Conservation (phyloP, 2,329 filamentous ascomycete genomes). For the Phialemonium atrogriseum region DNA sequence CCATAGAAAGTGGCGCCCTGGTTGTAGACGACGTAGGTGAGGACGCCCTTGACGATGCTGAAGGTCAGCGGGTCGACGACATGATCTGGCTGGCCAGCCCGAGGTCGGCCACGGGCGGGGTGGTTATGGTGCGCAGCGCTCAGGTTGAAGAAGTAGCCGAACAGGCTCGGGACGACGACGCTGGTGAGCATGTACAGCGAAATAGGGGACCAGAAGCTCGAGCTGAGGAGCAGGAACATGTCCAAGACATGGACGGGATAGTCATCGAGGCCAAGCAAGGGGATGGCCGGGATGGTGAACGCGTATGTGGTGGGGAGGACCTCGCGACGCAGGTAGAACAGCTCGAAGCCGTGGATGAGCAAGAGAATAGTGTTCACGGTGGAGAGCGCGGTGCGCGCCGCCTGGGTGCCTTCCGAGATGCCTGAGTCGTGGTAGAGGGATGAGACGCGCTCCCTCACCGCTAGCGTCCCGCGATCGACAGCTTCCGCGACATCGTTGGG, state of each 20-base stretch:
- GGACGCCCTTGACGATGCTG: constrained; percentile 77
- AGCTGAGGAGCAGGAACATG: constrained; percentile 67
- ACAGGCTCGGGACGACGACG: constrained; percentile 58
- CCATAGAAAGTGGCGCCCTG: constrained; percentile 57
- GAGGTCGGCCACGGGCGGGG: constrained; percentile 32
- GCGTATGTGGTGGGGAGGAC: constrained; percentile 65
- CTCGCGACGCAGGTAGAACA: constrained; percentile 58
- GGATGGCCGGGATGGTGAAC: constrained; percentile 61
- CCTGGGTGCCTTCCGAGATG: constrained; percentile 56
- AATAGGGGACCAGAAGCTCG: constrained; percentile 76
- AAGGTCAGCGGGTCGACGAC: constrained; percentile 80
- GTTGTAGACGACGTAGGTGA: constrained; percentile 73
- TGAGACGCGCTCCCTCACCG: constrained; percentile 57
- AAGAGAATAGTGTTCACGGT: constrained; percentile 66
- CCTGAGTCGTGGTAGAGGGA: constrained; percentile 58
- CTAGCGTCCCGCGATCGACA: constrained; percentile 63
- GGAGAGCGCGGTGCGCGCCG: constrained; percentile 61
- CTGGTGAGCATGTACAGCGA: constrained; percentile 69
- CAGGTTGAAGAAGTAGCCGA: constrained; percentile 88
- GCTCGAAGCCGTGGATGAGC: constrained; percentile 60
- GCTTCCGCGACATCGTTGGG: constrained; percentile 69
- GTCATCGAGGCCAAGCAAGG: constrained; percentile 44
- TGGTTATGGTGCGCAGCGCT: constrained; percentile 40
- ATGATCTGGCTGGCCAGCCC: constrained; percentile 37
- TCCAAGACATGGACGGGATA: constrained; percentile 66